These are phyloP conservation scores for Acacia confusa DNA, from an alignment of 306 rosid species.

Conservation along the genomic window DNA sequence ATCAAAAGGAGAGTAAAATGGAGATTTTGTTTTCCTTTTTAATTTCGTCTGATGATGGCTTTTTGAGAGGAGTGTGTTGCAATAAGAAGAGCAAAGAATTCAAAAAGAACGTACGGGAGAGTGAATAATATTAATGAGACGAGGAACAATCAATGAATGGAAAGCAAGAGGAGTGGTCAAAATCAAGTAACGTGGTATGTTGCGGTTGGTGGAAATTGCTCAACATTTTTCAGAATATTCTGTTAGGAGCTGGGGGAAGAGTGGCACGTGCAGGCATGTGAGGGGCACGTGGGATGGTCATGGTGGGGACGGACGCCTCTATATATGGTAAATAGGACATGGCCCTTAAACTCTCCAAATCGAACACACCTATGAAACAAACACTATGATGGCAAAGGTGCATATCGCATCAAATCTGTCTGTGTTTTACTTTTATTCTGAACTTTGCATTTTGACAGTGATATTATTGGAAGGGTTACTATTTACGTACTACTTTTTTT, in stretches of 20 bases:
- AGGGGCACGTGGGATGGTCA: slow-evolving; percentile 40
- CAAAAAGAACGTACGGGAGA: background rate
- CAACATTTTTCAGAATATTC: background rate
- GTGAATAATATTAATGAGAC: background rate
- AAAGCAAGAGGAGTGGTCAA: slow-evolving; percentile 44
- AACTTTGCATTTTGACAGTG: background rate
- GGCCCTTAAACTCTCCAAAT: background rate
- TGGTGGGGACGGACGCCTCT: background rate
- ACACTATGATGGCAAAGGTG: background rate
- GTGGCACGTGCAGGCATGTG: slow-evolving; percentile 77
- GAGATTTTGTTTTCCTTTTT: background rate
- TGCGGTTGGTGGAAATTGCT: slow-evolving; percentile 37
- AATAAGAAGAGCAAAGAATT: background rate
- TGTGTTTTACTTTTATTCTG: background rate
- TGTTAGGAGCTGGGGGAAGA: slow-evolving; percentile 12
- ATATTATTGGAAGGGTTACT: background rate
- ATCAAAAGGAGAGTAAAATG: slow-evolving; percentile 32
- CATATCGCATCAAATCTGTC: background rate
- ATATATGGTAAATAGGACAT: background rate
- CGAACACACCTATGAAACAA: background rate
- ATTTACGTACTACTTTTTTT: background rate
- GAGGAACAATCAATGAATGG: background rate
- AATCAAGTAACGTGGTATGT: slow-evolving; percentile 59
- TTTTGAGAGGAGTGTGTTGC: background rate
- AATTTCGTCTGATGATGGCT: background rate